Conservation (phyloP, 257 asterid species). For the Solanum tarapatanum region DNA sequence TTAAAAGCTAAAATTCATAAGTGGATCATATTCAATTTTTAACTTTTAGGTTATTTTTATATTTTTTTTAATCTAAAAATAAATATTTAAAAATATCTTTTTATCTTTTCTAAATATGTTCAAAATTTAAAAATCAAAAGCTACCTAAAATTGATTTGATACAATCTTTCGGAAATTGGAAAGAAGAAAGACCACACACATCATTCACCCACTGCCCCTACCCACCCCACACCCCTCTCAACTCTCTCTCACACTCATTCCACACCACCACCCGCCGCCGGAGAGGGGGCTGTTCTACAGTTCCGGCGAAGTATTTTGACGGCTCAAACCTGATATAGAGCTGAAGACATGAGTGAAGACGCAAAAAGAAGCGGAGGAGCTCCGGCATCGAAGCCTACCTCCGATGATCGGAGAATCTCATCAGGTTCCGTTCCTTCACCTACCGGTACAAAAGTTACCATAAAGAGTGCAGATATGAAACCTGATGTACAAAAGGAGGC, state of each 20-base stretch:
- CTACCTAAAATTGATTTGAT: not conserved
- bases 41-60: not conserved
- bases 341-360: conserved; percentile 52
- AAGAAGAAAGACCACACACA: not conserved
- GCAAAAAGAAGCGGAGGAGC: conserved; percentile 59
- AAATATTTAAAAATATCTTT: too few species aligned
- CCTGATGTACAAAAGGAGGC: conserved; percentile 94
- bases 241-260: not conserved
- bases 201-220: not conserved
- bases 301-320: not conserved
- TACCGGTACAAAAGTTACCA: conserved; percentile 50
- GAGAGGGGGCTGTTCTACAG: not conserved
- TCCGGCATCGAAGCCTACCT: conserved; percentile 17
- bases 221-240: not conserved
- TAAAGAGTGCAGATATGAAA: conserved; percentile 95
- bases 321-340: not conserved
- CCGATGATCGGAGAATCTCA: conserved; percentile 50
- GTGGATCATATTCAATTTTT: not conserved
- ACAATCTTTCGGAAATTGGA: not conserved
- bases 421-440: conserved; percentile 29
- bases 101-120: too few species aligned
- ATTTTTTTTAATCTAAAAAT: too few species aligned
- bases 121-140: not conserved
- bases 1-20: not conserved
- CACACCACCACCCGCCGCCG: not conserved